Base-by-base conservation (phyloP, 345 rosid species). In the Erucastrum elatum region DNA sequence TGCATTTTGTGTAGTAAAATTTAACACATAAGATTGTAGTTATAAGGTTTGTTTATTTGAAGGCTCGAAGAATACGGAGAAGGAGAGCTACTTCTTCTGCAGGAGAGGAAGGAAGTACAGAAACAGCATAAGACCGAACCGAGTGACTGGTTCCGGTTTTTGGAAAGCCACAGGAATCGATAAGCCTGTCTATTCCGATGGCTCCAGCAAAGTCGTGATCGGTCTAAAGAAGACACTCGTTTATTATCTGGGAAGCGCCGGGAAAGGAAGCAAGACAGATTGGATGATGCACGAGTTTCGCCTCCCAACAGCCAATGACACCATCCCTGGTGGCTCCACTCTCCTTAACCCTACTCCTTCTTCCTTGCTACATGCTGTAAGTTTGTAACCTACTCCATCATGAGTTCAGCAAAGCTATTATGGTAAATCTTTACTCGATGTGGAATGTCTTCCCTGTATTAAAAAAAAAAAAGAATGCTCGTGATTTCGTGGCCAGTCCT, bases 281-380 rank as follows among this genome's bases (percentile, higher is more conserved):
- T 94, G 98, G 98, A 94, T 94, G 98, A 94, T 94, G 98, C 93
- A 94, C 15, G 98, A 94, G 81, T 94, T 94, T 85, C 97, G 98
- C 76, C 96, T 94, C 17, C 96, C 98, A 3, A 26, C 83, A 4
- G 58, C 56, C 31, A 70, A 76, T 56, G 78, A 70, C 74, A 72
- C 31, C 72, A 58, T 73, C 75, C 66, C 71, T 6, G 74, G 74
- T 66, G 66, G 33, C 10, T 37, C 70, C 27, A 76, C 62, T 7
- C 8, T 17, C 15, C 60, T 51, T 16, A 59, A 77, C 59, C 80
- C 84, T 66, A 77, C 81, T 41, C 30, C 78, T 8, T 21, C 77
- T 60, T 70, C 81, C 30, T 5, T 74, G 8, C 85, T 68, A 78
- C 91, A 89, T 74, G 96, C 94, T 11, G 98, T 94, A 90, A 86